These are phyloP conservation scores for Verticillium nonalfalfae DNA, from an alignment of 2,329 filamentous ascomycete species.

Conservation along the genomic window DNA sequence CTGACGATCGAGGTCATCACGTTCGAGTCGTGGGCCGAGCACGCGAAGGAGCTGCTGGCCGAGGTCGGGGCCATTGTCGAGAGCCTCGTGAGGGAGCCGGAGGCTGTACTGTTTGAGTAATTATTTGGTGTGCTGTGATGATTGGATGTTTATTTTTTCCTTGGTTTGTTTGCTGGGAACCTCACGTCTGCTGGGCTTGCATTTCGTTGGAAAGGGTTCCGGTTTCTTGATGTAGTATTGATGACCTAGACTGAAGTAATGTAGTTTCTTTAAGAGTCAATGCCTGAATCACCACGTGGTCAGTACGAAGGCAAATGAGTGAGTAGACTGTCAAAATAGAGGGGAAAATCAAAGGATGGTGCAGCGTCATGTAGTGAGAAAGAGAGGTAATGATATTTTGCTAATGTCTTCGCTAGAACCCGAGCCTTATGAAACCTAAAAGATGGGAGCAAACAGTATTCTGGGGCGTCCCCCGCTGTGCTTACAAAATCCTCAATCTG, in stretches of 20 bases:
- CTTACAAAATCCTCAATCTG: too few species aligned
- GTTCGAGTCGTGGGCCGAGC: constrained; percentile 45
- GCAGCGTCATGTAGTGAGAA: too few species aligned
- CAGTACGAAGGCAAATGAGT: too few species aligned
- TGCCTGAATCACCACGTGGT: too few species aligned
- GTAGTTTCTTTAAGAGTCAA: too few species aligned
- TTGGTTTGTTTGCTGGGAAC: too few species aligned
- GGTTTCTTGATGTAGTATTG: too few species aligned
- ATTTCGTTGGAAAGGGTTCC: too few species aligned
- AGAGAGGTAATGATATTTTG: not conserved
- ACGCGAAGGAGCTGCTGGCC: constrained; percentile 43
- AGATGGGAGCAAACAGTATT: not conserved
- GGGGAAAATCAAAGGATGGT: not conserved
- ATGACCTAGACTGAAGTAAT: too few species aligned
- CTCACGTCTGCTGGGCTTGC: too few species aligned
- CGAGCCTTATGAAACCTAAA: not conserved
- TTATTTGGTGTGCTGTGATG: not conserved
- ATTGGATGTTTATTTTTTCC: not conserved
- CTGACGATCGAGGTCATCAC: constrained; percentile 55
- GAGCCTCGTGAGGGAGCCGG: constrained; percentile 28
- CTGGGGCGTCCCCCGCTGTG: not conserved
- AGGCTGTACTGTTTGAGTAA: constrained; percentile 20
- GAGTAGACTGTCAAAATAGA: not conserved
- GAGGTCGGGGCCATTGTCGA: constrained; percentile 37
- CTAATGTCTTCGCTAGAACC: not conserved